A percentile compares a stretch with the other conserved stretches of the same genome.
Evolutionary conservation across 2,329 filamentous ascomycete genomes (phyloP).

Genomic region (Paracoccidioides brasiliensis): DNA sequence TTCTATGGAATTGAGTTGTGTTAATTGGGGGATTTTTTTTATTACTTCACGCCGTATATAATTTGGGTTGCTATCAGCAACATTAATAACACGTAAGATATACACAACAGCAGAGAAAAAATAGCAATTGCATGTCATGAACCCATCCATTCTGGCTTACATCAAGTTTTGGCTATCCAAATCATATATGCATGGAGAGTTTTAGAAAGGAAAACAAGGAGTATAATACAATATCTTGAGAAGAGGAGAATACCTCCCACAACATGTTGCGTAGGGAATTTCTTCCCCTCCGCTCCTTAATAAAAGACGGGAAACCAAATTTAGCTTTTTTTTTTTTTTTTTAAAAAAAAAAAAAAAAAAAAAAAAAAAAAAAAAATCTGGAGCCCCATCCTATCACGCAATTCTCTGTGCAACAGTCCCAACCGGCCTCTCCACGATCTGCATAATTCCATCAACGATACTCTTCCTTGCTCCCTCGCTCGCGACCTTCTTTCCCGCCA

Average conservation of each 20-base stretch:
- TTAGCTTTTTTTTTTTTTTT: no score
- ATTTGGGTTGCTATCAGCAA: not conserved
- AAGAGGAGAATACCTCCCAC: no score
- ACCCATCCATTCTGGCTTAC: not conserved
- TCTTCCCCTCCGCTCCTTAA: no score
- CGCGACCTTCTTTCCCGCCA: conserved; percentile 74
- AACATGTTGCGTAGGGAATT: no score
- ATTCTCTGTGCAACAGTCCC: conserved; percentile 78
- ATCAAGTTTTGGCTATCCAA: not conserved
- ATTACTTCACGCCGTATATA: not conserved
- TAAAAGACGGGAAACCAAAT: no score
- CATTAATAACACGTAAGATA: not conserved
- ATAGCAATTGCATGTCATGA: not conserved
- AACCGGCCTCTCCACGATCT: conserved; percentile 74
- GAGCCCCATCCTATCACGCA: not conserved
- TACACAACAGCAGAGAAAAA: not conserved
- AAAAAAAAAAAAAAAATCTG: no score
- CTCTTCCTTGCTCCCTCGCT: conserved; percentile 68
- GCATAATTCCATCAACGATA: conserved; percentile 77
- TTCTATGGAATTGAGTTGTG: not conserved
- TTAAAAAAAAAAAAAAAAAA: no score
- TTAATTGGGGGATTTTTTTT: not conserved
- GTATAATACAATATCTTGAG: not conserved
- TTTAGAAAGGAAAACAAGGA: not conserved
- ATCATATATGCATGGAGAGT: not conserved